A percentile compares a stretch with the other conserved stretches of the same genome.
phyloP scores from a whole-genome alignment of 257 asterid genomes.

The Ajuga chamaepitys region DNA sequence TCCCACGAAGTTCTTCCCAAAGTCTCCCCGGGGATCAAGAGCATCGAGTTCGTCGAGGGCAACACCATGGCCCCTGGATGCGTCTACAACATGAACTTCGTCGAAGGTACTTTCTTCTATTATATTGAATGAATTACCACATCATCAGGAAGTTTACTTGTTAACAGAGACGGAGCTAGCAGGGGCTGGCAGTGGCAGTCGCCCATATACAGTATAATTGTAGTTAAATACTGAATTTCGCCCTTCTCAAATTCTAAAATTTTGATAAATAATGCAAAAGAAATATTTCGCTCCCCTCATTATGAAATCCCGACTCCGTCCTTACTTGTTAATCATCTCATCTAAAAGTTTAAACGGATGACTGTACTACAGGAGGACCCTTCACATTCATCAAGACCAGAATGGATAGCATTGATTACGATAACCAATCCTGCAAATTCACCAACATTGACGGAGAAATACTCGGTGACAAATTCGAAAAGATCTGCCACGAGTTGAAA shows the following conservation, averaged over 20 bases:
- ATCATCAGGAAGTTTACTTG: no score
- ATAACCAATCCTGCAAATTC: constrained; percentile 14
- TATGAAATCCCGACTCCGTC: no score
- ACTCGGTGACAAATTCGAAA: constrained; percentile 23
- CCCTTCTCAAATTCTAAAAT: no score
- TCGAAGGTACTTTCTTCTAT: constrained; percentile 13
- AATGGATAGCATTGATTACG: constrained; percentile 18
- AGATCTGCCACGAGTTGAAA: constrained; percentile 14
- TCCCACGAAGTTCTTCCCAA: constrained; percentile 10
- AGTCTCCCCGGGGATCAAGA: constrained; percentile 12
- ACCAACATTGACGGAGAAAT: constrained; percentile 19
- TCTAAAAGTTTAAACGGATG: not conserved
- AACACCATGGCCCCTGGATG: constrained; percentile 11
- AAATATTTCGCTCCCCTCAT: no score
- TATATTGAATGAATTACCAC: no score
- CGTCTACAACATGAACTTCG: not conserved
- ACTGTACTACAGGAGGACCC: constrained; percentile 6
- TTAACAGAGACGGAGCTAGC: no score
- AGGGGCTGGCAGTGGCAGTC: no score
- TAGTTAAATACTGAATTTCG: no score
- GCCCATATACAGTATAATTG: no score
- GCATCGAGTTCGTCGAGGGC: constrained; percentile 15
- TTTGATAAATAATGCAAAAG: no score
- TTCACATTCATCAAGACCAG: constrained; percentile 19
- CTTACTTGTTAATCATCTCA: no score